Evolutionary conservation across 208 protist genomes (phyloP), one percentile per base, ranked within the genome.

Genomic region (Tetramitus jugosus): DNA sequence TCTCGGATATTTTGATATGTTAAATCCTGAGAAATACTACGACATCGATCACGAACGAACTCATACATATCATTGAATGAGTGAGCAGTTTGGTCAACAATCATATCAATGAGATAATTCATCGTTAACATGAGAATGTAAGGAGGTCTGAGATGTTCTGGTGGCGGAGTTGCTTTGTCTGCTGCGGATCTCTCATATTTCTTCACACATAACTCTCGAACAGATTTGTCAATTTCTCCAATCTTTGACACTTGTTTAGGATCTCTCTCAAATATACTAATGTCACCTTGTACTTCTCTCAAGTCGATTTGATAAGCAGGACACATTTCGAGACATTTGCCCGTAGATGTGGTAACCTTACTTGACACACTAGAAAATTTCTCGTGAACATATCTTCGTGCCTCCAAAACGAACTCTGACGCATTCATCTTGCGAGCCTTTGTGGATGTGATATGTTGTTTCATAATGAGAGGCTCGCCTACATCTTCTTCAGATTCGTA

Each of bases 321-420:
- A 31, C 80, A 83, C 76, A 80, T 83, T 37, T 37, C 46, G 10
- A 37, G 26, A 68, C 80, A 83, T n/a, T 40, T 80, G 17, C 77
- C 77, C 4, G 14, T 14, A 49, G 14, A 17, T 49, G 45, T 4
- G 14, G n/a, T n/a, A n/a, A n/a, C n/a, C n/a, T n/a, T n/a, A n/a
- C n/a, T n/a, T n/a, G n/a, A n/a, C n/a, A n/a, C n/a, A n/a, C n/a
- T n/a, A n/a, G n/a, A n/a, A n/a, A n/a, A n/a, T n/a, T n/a, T n/a
- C n/a, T n/a, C n/a, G n/a, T n/a, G n/a, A n/a, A n/a, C n/a, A n/a
- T n/a, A n/a, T n/a, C 45, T 14, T 49, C 8, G 14, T 49, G 4
- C 45, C 4, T 49, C 45, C 45, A 49, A 49, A 49, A 49, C 14
- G 4, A 17, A 14, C 14, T 4, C 14, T 49, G 45, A 49, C 14